phyloP scores from a whole-genome alignment of 202 grass and related monocot genomes.

The Saccharum hybrid region DNA sequence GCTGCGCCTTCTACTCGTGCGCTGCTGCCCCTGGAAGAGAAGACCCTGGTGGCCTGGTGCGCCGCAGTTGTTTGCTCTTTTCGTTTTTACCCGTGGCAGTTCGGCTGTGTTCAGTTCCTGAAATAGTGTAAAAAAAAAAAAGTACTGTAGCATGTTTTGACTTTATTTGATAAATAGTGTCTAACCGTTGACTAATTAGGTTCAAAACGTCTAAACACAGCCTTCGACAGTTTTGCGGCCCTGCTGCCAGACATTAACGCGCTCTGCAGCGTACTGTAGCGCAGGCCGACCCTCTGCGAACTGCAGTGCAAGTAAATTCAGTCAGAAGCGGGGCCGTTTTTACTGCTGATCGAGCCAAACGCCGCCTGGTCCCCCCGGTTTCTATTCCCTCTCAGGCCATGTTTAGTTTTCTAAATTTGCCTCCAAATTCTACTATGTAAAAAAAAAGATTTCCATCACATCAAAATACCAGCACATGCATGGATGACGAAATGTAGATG shows the following conservation, averaged over 20 bases:
- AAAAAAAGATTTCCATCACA: too few relatives aligned
- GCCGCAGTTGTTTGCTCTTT: constrained; percentile 13
- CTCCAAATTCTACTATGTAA: too few relatives aligned
- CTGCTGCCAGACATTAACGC: not conserved
- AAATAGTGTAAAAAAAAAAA: too few relatives aligned
- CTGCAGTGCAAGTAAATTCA: constrained; percentile 50
- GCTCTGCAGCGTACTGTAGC: not conserved
- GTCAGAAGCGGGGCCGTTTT: constrained; percentile 22
- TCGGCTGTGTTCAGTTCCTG: too few relatives aligned
- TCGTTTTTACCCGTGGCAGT: constrained; percentile 9
- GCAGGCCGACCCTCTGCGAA: not conserved
- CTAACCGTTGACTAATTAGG: too few relatives aligned
- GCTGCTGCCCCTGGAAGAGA: not conserved
- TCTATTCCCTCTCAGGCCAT: not conserved
- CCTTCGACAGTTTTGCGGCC: not conserved
- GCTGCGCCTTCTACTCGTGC: constrained; percentile 22
- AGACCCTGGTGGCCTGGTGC: too few relatives aligned
- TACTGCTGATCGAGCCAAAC: not conserved
- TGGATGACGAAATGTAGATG: too few relatives aligned
- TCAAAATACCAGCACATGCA: too few relatives aligned
- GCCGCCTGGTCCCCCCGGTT: not conserved
- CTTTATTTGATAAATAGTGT: too few relatives aligned
- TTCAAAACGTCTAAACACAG: too few relatives aligned
- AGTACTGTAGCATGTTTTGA: too few relatives aligned
- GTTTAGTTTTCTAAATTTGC: too few relatives aligned